Evolutionary conservation across 768 basidiomycete species (phyloP).

Genomic region (Pleurotus ostreatus): DNA sequence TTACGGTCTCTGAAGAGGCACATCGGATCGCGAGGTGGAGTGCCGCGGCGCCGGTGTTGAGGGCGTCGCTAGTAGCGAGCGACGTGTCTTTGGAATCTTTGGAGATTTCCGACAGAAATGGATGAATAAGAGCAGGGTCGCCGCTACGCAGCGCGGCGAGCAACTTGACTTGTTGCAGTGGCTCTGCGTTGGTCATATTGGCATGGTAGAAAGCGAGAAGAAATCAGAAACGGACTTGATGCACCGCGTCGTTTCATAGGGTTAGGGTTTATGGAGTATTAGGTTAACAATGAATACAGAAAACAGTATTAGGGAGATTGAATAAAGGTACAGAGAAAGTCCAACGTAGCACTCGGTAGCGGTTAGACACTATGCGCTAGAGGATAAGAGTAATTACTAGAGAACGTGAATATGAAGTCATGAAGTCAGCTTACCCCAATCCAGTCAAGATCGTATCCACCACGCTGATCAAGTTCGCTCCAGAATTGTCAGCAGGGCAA

Average conservation of each 20-base stretch:
- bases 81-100: slow-evolving; percentile 53
- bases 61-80: slow-evolving; percentile 23
- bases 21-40: slow-evolving; percentile 83
- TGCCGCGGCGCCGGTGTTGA: slow-evolving; percentile 67
- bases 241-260: background rate
- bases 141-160: slow-evolving; percentile 62
- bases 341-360: too few relatives aligned
- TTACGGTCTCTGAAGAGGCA: slow-evolving; percentile 66
- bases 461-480: background rate
- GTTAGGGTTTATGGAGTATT: background rate
- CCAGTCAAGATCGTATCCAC: background rate
- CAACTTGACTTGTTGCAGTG: slow-evolving; percentile 62
- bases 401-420: too few relatives aligned
- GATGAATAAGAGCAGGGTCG: slow-evolving; percentile 76
- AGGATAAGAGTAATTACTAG: too few relatives aligned
- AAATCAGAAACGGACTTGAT: background rate
- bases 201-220: slow-evolving; percentile 1
- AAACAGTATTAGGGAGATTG: background rate
- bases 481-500: background rate
- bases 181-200: slow-evolving; percentile 23
- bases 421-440: background rate
- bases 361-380: too few relatives aligned
- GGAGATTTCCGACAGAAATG: slow-evolving; percentile 72
- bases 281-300: background rate
- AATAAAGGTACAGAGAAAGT: too few relatives aligned